These are phyloP conservation scores for Penicillium nordicum DNA, from an alignment of 2,329 filamentous ascomycete genomes.

Conservation along the genomic window DNA sequence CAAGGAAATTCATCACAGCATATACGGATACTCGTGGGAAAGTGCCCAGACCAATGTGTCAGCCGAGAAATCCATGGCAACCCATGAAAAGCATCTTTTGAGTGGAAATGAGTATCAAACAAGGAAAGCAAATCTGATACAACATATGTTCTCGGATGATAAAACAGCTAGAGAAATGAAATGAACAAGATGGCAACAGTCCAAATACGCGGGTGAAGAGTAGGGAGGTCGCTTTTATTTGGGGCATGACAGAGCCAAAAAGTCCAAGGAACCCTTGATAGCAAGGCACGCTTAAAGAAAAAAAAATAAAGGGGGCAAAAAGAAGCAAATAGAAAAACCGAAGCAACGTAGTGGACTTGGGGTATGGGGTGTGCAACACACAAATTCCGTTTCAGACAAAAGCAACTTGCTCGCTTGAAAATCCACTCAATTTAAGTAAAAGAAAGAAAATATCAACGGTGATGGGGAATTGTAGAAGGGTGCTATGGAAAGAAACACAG, in stretches of 20 bases:
- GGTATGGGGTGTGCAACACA: constrained; percentile 45
- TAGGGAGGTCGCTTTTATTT: constrained; percentile 35
- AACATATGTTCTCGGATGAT: constrained; percentile 20
- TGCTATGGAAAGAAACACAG: constrained; percentile 22
- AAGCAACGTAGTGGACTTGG: constrained; percentile 39
- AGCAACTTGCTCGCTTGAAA: constrained; percentile 39
- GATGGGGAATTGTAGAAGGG: constrained; percentile 17
- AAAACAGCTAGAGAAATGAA: constrained; percentile 18
- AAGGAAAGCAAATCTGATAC: constrained; percentile 19
- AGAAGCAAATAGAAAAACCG: constrained; percentile 23
- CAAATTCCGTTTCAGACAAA: constrained; percentile 44
- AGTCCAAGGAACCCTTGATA: constrained; percentile 32
- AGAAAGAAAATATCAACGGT: constrained; percentile 21
- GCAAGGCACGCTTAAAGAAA: constrained; percentile 32
- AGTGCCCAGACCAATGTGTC: constrained; percentile 13
- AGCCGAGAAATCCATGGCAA: constrained; percentile 17
- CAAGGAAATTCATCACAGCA: constrained; percentile 24
- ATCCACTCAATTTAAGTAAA: constrained; percentile 35
- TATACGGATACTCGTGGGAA: constrained; percentile 22
- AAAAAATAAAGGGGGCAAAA: constrained; percentile 17
- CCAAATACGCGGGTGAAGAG: constrained; percentile 26
- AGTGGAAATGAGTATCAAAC: constrained; percentile 20
- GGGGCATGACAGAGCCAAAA: constrained; percentile 31
- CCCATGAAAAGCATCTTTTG: constrained; percentile 14
- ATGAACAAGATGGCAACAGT: constrained; percentile 16